phyloP scores from a whole-genome alignment of 2,329 filamentous ascomycete species.

The Epichloe glyceriae region DNA sequence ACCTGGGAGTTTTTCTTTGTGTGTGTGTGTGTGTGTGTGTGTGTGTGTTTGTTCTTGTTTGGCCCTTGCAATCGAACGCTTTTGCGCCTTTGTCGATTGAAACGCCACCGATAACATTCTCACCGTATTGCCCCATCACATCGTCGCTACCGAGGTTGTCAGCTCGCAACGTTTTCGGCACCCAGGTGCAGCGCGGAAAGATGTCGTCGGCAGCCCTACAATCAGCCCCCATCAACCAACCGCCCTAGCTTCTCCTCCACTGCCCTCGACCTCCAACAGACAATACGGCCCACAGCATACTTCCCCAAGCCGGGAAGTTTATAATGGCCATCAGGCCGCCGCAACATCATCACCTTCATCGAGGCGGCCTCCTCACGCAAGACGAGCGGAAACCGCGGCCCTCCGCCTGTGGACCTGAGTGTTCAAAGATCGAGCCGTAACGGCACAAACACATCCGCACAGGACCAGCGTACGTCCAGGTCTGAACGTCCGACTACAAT shows the following conservation, averaged over 20 bases:
- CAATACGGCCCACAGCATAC: slow-evolving; percentile 40
- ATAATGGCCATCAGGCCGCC: slow-evolving; percentile 39
- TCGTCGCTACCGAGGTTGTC: slow-evolving; percentile 2
- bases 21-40: background rate
- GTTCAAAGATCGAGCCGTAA: slow-evolving; percentile 33
- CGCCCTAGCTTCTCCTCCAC: slow-evolving; percentile 34
- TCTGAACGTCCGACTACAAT: slow-evolving; percentile 44
- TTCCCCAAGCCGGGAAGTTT: slow-evolving; percentile 40
- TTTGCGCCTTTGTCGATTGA: background rate
- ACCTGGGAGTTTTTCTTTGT: background rate
- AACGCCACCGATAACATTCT: background rate
- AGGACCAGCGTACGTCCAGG: slow-evolving; percentile 30
- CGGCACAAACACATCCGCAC: slow-evolving; percentile 29
- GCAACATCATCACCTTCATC: slow-evolving; percentile 37
- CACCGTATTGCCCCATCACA: background rate
- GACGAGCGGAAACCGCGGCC: slow-evolving; percentile 35
- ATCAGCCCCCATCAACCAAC: slow-evolving; percentile 41
- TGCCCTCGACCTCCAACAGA: slow-evolving; percentile 34
- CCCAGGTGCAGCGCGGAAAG: slow-evolving; percentile 13
- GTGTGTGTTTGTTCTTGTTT: background rate
- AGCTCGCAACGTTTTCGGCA: background rate
- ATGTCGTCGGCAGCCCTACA: slow-evolving; percentile 48
- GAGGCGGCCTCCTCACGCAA: slow-evolving; percentile 38
- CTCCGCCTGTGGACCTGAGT: slow-evolving; percentile 22
- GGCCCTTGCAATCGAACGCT: background rate